Evolutionary conservation across 1,284 basidiomycete species (phyloP), one percentile per base, ranked within the genome.

Genomic region (Moesziomyces sp.): DNA sequence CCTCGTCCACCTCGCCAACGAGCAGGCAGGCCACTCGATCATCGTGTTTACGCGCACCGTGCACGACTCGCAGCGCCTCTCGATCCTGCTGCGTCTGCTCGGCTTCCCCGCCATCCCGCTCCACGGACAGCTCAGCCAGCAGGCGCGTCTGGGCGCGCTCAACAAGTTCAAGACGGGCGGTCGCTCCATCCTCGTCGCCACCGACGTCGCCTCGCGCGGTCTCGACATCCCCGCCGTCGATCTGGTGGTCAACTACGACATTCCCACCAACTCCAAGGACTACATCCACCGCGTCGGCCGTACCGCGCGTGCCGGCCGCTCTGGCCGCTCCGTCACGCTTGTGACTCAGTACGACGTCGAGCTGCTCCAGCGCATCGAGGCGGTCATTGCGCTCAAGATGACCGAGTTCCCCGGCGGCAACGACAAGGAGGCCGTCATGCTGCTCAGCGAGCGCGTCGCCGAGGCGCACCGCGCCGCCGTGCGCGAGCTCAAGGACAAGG

Each of bases 291-390:
- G 97, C 59, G 97, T 99, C 19, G 97, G 97, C 38, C 90, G 97
- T 71, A 99, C 97, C 33, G 97, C 97, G 3, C 91, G 97, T 84
- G 97, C 97, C 0, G 97, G 97, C 16, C 89, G 97, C 45, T 90
- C 93, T 2, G 97, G 97, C 45, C 97, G 97, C 86, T 91, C 93
- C 1, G 92, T 99, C 76, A 97, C 97, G 13, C 88, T 99, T 23
- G 94, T 98, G 13, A 95, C 96, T 1, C 97, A 99, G 86, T 99
- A 99, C 85, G 96, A 99, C 79, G 94, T 99, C 60, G 97, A 99
- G 85, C 88, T 98, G 56, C 86, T 99, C 13, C 94, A 98, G 84
- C 90, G 97, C 10, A 97, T 99, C 81, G 84, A 84, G 59, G 70
- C 76, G 23, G 94, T 96, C 5, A 91, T 93, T 33, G 94, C 90